Evolutionary conservation across 257 asterid genomes (phyloP).

Genomic region (Cruciata laevipes): DNA sequence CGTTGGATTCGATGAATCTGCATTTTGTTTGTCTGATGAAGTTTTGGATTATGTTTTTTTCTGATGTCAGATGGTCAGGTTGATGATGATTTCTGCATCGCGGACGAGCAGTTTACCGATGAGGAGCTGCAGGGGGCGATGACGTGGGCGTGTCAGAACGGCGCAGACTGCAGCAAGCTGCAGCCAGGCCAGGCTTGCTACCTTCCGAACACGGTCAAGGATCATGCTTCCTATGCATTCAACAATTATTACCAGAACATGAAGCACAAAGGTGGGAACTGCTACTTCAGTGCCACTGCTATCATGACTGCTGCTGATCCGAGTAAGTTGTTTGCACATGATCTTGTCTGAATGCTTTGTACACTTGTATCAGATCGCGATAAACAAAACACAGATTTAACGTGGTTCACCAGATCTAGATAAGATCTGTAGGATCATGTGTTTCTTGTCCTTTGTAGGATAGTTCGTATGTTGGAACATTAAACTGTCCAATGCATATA

Average conservation of each 20-base stretch:
- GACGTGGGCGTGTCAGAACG: slow-evolving; percentile 78
- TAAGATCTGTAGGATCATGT: neutral
- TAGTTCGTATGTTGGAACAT: neutral
- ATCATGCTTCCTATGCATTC: slow-evolving; percentile 79
- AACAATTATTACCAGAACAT: slow-evolving; percentile 74
- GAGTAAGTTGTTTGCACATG: slow-evolving; percentile 37
- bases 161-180: slow-evolving; percentile 60
- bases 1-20: neutral
- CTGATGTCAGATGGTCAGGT: slow-evolving; percentile 43
- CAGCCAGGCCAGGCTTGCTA: slow-evolving; percentile 37
- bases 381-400: no score
- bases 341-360: neutral
- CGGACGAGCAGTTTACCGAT: slow-evolving; percentile 72
- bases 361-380: no score
- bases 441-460: neutral
- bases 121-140: slow-evolving; percentile 44
- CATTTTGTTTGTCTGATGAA: neutral
- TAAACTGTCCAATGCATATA: neutral
- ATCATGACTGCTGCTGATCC: slow-evolving; percentile 55
- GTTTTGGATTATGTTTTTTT: neutral
- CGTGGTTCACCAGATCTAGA: neutral
- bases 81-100: slow-evolving; percentile 73
- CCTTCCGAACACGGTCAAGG: slow-evolving; percentile 44
- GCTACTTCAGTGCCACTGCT: slow-evolving; percentile 80
- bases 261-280: slow-evolving; percentile 60